Percentiles rank a stretch among this genome's conserved stretches.
Conservation (phyloP, 345 rosid species). For the Eucalyptus polyanthemos region DNA sequence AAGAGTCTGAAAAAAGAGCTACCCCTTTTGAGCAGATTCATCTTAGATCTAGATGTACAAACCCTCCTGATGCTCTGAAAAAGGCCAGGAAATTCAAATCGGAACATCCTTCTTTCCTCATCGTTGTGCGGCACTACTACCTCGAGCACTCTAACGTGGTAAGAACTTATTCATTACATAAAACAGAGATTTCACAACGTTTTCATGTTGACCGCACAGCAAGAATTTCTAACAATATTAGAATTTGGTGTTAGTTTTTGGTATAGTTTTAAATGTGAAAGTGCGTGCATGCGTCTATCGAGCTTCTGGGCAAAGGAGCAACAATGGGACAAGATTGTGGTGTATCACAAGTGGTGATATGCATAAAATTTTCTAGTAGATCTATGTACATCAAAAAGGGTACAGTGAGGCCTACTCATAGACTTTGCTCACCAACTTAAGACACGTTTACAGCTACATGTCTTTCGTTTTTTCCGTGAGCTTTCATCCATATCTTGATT, state of each 20-base stretch:
- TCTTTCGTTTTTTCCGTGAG: neutral
- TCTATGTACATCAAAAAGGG: neutral
- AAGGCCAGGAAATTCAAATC: neutral
- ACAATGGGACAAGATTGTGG: neutral
- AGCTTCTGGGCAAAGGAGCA: neutral
- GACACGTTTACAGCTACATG: neutral
- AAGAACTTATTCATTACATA: neutral
- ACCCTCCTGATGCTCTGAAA: neutral
- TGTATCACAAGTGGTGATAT: neutral
- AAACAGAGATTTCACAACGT: neutral
- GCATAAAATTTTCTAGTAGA: neutral
- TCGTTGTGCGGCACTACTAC: neutral
- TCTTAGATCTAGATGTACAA: neutral
- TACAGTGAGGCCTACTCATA: neutral
- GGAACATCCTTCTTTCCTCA: neutral
- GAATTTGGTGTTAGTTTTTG: neutral
- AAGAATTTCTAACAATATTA: neutral
- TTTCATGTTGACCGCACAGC: neutral
- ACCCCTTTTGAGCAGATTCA: neutral
- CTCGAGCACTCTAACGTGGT: neutral
- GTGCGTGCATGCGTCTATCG: neutral
- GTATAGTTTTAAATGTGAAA: neutral
- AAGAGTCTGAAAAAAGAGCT: neutral
- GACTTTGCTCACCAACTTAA: neutral
- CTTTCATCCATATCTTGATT: neutral